Conservation (phyloP, 306 rosid species). For the Gastrolobium villosum region DNA sequence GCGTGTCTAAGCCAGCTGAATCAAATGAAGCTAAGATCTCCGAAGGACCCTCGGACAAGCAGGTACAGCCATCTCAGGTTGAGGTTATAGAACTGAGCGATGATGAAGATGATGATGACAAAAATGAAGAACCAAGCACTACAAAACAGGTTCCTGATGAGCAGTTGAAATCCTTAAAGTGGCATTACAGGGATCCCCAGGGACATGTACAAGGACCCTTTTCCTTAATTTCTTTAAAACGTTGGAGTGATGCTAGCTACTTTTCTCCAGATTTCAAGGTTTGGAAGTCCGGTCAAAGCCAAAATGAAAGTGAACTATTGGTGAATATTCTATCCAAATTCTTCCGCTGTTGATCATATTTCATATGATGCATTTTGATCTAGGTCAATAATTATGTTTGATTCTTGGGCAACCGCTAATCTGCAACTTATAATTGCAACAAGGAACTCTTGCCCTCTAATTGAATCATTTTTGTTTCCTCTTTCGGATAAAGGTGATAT, state of each 20-base stretch:
- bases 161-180: slow-evolving; percentile 46
- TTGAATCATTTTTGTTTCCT: not conserved
- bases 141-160: slow-evolving; percentile 42
- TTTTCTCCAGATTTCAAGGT: slow-evolving; percentile 78
- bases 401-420: slow-evolving; percentile 23
- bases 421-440: slow-evolving; percentile 32
- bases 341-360: slow-evolving; percentile 36
- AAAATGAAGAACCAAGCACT: slow-evolving; percentile 41
- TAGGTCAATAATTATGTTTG: slow-evolving; percentile 36
- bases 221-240: slow-evolving; percentile 59
- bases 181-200: slow-evolving; percentile 83
- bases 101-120: slow-evolving; percentile 60
- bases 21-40: slow-evolving; percentile 40
- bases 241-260: slow-evolving; percentile 76
- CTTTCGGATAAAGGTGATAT: no score
- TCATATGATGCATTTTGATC: slow-evolving; percentile 1
- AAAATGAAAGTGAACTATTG: slow-evolving; percentile 61
- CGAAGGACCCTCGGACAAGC: slow-evolving; percentile 30
- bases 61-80: slow-evolving; percentile 41
- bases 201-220: slow-evolving; percentile 86
- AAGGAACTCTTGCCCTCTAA: slow-evolving; percentile 16
- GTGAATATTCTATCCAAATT: slow-evolving; percentile 52
- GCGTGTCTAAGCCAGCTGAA: slow-evolving; percentile 34
- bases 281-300: slow-evolving; percentile 72
- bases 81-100: slow-evolving; percentile 69